Evolutionary conservation across 306 rosid species (phyloP), one percentile per base, ranked within the genome.

Genomic region (Dalbergia cultrata): DNA sequence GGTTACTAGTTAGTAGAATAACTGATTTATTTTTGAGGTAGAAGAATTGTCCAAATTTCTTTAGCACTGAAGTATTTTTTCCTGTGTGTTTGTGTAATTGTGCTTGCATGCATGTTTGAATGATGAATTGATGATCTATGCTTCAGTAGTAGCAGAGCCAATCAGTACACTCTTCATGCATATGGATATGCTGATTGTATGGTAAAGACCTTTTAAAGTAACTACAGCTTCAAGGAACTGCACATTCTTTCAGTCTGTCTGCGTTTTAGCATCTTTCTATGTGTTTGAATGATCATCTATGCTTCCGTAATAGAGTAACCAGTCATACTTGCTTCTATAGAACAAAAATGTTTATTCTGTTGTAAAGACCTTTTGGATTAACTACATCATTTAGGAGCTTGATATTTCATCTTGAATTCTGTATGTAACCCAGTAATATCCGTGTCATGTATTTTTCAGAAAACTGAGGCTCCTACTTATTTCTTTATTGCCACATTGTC

Each of bases 341-440:
- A 64, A 14, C 58, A 62, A 35, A 75, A 34, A 33, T 13, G 45
- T 9, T 59, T 70, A 50, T 61, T 39, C 12, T 44, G 59, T 63
- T 75, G 34, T 56, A 5, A 53, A 66, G 53, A 52, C 34, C 53
- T 70, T 37, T 41, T 76, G 33, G 22, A 58, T 58, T 49, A 57
- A 21, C 56, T 50, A 43, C 45, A 26, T 9, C 43, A 21, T 74
- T 44, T 60, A 41, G 19, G 66, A 74, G 41, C 74, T 59, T 49
- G 45, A 44, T 39, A 16, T 84, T 54, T 75, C 75, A 31, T 69
- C 72, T 74, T 73, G 63, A 67, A 49, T 78, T 78, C 21, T 77
- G 16, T 41, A 35, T 47, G 13, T 11, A 58, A 43, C 66, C 60
- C 34, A 37, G 21, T 72, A 26, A 60, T 39, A 58, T 58, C 35